Evolutionary conservation across 2,329 filamentous ascomycete genomes (phyloP), one percentile per base, ranked within the genome.

Genomic region (Coniella vitis): DNA sequence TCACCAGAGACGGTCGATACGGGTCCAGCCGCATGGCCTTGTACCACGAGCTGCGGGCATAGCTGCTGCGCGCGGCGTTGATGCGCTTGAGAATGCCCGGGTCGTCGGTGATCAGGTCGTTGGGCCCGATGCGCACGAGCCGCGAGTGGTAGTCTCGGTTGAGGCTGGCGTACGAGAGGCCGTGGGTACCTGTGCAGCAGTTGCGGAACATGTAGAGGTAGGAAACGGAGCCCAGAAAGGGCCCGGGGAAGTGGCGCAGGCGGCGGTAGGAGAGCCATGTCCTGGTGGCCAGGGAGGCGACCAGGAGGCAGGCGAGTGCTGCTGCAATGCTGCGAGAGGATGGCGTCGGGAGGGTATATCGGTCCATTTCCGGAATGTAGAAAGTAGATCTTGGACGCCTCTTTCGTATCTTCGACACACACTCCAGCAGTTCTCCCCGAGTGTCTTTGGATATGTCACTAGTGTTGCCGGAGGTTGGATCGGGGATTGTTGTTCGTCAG

Each of bases 1-100:
- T 75, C 56, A 80, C 69, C 49, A 78, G 66, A 53, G 69, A 72
- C 59, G 75, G 67, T 22, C 67, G 61, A 35, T 70, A 66, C 1
- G 71, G 69, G 54, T 78, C 69, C 44, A 77, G 60, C n/a, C 67
- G 65, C 54, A 70, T 64, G n/a, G 65, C 64, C 51, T 68, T 66
- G 60, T 74, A 74, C 66, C 68, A 74, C 1, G 52, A 49, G 8
- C 61, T 61, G 10, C 62, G 56, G 9, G 44, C 53, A 55, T 66
- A 67, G 20, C 48, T 44, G 22, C 57, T 55, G 7, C 61, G 59
- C 3, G 58, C 59, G 13, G 52, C 57, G 3, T 55, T 56, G 41
- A 64, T 61, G 22, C 60, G 59, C 9, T 57, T 56, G n/a, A 66
- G 50, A 7, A 64, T 51, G 7, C 57, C 58, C 7, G 60, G 57